A percentile compares a stretch with the other conserved stretches of the same genome.
Conservation (phyloP, 371 early-diverging fungal species). For the Haplosporangium sp. region DNA sequence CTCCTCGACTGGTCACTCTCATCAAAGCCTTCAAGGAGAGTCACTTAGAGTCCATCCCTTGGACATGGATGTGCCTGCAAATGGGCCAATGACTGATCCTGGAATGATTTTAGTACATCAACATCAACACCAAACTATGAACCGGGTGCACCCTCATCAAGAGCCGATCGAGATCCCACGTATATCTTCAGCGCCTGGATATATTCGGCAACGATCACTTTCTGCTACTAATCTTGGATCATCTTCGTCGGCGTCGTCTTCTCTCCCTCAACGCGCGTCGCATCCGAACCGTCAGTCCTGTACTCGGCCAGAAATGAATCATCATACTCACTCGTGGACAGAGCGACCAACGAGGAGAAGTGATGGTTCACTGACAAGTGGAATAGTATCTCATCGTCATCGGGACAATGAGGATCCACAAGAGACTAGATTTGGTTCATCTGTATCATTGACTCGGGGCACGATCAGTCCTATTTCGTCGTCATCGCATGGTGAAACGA, state of each 20-base stretch:
- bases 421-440: not conserved
- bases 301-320: not conserved
- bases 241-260: not conserved
- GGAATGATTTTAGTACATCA: not conserved
- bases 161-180: conserved; percentile 17
- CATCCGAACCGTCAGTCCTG: no score
- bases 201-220: conserved; percentile 37
- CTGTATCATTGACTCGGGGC: not conserved
- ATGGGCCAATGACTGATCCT: not conserved
- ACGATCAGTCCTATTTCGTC: not conserved
- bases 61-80: conserved; percentile 16
- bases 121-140: conserved; percentile 54
- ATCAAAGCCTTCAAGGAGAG: conserved; percentile 26
- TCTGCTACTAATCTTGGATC: conserved; percentile 30
- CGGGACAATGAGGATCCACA: not conserved
- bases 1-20: no score
- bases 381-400: conserved; percentile 2
- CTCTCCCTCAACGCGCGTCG: no score
- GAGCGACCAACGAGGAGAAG: conserved; percentile 25
- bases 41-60: conserved; percentile 30
- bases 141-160: conserved; percentile 38
- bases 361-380: conserved; percentile 27
- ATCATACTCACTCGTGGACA: conserved; percentile 14
- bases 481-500: conserved; percentile 4
- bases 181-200: conserved; percentile 8